phyloP scores from a whole-genome alignment of 148 eudicot genomes.

The Rhododendron ovatum region DNA sequence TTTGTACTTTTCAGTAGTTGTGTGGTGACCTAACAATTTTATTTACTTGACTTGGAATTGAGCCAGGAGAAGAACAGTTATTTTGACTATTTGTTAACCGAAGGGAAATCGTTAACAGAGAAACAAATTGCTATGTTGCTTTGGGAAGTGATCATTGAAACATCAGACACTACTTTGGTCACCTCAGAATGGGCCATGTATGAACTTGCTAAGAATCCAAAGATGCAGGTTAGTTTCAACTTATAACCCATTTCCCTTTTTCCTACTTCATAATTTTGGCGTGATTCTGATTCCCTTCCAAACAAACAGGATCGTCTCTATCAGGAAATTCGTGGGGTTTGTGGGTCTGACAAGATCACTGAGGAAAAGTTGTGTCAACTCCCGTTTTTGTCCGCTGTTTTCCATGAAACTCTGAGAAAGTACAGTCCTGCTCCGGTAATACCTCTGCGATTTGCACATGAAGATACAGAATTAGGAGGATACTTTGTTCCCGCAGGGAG shows the following conservation, averaged over 20 bases:
- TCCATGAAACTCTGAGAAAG: constrained; percentile 85
- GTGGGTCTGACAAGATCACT: constrained; percentile 53
- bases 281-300: neutral
- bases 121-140: constrained; percentile 60
- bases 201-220: constrained; percentile 73
- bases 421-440: constrained; percentile 74
- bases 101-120: constrained; percentile 53
- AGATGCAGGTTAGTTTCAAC: constrained; percentile 50
- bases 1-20: neutral
- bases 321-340: constrained; percentile 50
- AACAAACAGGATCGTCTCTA: constrained; percentile 48
- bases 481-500: constrained; percentile 71
- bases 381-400: constrained; percentile 69
- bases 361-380: constrained; percentile 65
- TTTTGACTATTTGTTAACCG: constrained; percentile 52
- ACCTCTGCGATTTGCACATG: constrained; percentile 75
- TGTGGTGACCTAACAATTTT: neutral
- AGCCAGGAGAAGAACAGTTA: constrained; percentile 51
- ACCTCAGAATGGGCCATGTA: constrained; percentile 92
- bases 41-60: neutral
- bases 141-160: constrained; percentile 88
- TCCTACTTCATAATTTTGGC: neutral
- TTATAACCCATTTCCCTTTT: too few relatives aligned
- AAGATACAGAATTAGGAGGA: constrained; percentile 77
- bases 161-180: constrained; percentile 78